Percentiles rank a stretch among this genome's conserved stretches.
Conservation (phyloP, 371 early-diverging fungal genomes). For the Mortierella sp. region DNA sequence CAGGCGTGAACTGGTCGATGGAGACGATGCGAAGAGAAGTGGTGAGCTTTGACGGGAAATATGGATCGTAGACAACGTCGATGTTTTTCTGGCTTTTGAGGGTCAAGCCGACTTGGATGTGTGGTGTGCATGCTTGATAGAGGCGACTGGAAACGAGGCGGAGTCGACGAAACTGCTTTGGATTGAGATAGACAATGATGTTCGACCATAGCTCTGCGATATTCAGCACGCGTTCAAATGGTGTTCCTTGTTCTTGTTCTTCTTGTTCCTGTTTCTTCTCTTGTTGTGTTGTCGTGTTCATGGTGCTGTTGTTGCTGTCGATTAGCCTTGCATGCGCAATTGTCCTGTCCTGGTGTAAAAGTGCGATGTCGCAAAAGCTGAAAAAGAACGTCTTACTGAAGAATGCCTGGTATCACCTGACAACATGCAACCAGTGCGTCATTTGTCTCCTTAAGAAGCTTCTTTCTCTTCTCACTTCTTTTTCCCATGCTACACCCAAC, state of each 20-base stretch:
- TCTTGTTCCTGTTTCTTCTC: too few species aligned
- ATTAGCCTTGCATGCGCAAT: not conserved
- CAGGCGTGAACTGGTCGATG: constrained; percentile 26
- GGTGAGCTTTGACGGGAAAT: constrained; percentile 16
- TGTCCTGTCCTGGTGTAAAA: too few species aligned
- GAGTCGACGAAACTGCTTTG: constrained; percentile 28
- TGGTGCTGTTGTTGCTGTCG: not conserved
- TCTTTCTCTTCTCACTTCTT: not conserved
- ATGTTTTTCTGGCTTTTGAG: constrained; percentile 13
- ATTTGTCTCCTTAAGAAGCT: not conserved
- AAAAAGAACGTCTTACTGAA: not conserved
- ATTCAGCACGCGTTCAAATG: constrained; percentile 15
- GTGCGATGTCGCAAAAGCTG: too few species aligned
- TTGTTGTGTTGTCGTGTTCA: not conserved
- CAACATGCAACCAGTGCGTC: not conserved
- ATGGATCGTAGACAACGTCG: not conserved
- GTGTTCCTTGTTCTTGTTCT: not conserved
- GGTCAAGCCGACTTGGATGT: constrained; percentile 10
- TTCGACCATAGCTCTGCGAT: constrained; percentile 30
- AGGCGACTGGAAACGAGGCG: constrained; percentile 39
- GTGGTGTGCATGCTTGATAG: constrained; percentile 18
- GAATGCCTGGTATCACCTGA: not conserved
- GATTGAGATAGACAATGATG: constrained; percentile 16
- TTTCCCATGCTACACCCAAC: not conserved
- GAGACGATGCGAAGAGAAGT: constrained; percentile 15